Evolutionary conservation across 1,284 basidiomycete genomes (phyloP).

Genomic region (Ceratobasidium theobromae): DNA sequence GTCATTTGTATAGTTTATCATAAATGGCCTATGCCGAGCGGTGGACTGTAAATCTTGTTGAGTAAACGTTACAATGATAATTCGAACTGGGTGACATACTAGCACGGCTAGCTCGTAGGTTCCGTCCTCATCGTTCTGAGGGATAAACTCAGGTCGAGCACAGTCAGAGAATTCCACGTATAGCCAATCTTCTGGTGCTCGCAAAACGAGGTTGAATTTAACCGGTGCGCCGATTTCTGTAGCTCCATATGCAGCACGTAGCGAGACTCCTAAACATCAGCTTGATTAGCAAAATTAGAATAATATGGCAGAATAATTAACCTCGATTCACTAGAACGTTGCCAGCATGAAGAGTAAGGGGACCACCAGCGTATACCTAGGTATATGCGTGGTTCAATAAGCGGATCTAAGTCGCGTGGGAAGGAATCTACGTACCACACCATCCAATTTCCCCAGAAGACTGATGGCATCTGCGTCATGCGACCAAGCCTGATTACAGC

Average conservation of each 20-base stretch:
- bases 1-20: constrained; percentile 25
- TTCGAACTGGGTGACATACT: background rate
- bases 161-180: constrained; percentile 21
- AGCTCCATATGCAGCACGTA: constrained; percentile 25
- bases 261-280: constrained; percentile 26
- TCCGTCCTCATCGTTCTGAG: constrained; percentile 26
- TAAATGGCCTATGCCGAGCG: constrained; percentile 22
- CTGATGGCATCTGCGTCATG: constrained; percentile 27
- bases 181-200: constrained; percentile 29
- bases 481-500: constrained; percentile 31
- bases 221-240: constrained; percentile 33
- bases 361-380: constrained; percentile 29
- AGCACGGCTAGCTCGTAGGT: constrained; percentile 20
- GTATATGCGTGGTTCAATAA: background rate
- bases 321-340: constrained; percentile 24
- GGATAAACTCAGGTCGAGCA: constrained; percentile 7
- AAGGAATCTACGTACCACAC: constrained; percentile 30
- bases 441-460: constrained; percentile 18
- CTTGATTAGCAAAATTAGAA: background rate
- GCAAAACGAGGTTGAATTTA: constrained; percentile 4
- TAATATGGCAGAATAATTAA: background rate
- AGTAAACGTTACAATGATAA: background rate
- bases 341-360: constrained; percentile 22
- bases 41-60: background rate
- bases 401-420: background rate